A percentile compares a stretch with the other conserved stretches of the same genome.
Conservation (phyloP, 441 rosid genomes). For the Biscutella laevigata region DNA sequence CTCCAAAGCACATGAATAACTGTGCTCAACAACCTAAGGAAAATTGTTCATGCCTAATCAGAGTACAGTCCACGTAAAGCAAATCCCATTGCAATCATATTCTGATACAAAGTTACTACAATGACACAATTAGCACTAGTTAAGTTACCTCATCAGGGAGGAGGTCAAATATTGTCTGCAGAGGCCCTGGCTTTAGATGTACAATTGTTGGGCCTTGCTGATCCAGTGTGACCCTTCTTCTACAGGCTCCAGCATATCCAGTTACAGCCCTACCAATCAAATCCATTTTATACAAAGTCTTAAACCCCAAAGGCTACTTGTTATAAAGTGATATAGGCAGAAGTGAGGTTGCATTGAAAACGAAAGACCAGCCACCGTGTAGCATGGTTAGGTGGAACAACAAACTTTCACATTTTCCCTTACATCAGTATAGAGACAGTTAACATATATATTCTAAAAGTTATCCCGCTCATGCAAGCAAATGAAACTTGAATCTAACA, state of each 20-base stretch:
- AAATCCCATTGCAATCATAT: background rate
- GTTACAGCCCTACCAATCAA: constrained; percentile 41
- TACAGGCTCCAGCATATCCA: constrained; percentile 66
- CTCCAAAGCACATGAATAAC: constrained; percentile 95
- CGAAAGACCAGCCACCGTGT: background rate
- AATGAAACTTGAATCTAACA: background rate
- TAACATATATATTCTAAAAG: background rate
- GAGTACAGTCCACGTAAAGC: background rate
- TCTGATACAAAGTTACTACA: constrained; percentile 4
- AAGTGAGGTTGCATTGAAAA: background rate
- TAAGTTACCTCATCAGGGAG: constrained; percentile 76
- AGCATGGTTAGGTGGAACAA: background rate
- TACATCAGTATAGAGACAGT: background rate
- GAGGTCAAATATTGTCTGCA: constrained; percentile 86
- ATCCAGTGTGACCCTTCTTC: constrained; percentile 64
- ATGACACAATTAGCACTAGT: background rate
- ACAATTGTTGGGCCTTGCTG: constrained; percentile 90
- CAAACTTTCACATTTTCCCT: background rate
- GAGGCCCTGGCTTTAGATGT: constrained; percentile 90
- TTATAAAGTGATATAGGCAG: background rate
- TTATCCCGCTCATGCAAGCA: background rate
- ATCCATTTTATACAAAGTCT: constrained; percentile 5
- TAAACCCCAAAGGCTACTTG: background rate
- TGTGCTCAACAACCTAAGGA: constrained; percentile 76
- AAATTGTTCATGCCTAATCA: constrained; percentile 12